Evolutionary conservation across 139 green algal species (phyloP).

Genomic region (Mesotaenium endlicherianum): DNA sequence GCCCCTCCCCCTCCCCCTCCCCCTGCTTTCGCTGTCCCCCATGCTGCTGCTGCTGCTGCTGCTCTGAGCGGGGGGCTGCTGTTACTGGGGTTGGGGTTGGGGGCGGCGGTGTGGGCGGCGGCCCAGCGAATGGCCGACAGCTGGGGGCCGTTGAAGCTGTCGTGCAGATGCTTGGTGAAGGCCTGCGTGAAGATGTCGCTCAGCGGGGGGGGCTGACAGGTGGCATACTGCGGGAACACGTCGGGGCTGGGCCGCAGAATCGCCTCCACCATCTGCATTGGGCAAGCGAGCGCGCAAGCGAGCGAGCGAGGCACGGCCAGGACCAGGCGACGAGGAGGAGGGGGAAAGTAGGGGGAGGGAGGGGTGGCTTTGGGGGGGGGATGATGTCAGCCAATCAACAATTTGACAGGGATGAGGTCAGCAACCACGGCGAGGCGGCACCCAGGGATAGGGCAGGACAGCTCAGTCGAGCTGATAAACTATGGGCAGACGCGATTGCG

Average conservation of each 20-base stretch:
- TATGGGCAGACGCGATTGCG: too few relatives aligned
- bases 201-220: constrained; percentile 3
- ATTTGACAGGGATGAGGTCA: too few relatives aligned
- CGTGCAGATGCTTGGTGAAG: constrained; percentile 30
- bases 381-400: too few relatives aligned
- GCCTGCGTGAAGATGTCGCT: constrained; percentile 9
- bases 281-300: not conserved
- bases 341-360: not conserved
- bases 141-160: constrained; percentile 39
- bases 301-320: not conserved
- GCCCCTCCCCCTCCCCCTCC: not conserved
- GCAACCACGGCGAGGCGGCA: too few relatives aligned
- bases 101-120: constrained; percentile 14
- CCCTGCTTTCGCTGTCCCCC: not conserved
- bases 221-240: constrained; percentile 38
- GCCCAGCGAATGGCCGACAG: constrained; percentile 27
- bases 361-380: not conserved
- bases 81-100: not conserved
- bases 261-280: constrained; percentile 29
- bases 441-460: too few relatives aligned
- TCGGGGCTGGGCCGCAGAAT: constrained; percentile 13
- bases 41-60: not conserved
- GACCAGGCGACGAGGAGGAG: not conserved
- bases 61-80: too few relatives aligned
- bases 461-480: too few relatives aligned